These are phyloP conservation scores for Penicillium expansum DNA, from an alignment of 2,329 filamentous ascomycete genomes.

Conservation along the genomic window DNA sequence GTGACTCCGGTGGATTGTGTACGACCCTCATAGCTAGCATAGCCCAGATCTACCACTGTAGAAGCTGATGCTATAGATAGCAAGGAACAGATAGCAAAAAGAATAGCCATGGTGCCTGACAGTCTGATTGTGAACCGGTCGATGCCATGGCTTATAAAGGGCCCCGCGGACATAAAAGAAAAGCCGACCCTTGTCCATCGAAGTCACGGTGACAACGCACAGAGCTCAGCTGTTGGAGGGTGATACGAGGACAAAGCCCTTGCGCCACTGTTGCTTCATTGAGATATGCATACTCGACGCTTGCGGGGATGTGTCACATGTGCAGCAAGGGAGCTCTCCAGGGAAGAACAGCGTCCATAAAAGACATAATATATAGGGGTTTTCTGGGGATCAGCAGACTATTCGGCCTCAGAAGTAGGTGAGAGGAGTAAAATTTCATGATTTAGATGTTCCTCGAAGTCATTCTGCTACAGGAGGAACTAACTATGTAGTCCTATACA, in stretches of 20 bases:
- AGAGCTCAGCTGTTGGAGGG: not conserved
- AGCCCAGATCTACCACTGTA: conserved; percentile 59
- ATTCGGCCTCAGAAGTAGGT: not conserved
- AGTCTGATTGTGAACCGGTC: conserved; percentile 1
- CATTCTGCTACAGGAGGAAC: not conserved
- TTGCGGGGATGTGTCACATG: conserved; percentile 3
- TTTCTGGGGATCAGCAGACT: too few relatives aligned
- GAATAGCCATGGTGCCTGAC: conserved; percentile 10
- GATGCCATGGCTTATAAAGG: conserved; percentile 7
- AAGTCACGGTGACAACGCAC: not conserved
- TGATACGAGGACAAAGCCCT: not conserved
- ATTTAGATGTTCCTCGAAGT: not conserved
- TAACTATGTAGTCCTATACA: too few relatives aligned
- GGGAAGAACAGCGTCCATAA: not conserved
- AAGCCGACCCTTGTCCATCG: not conserved
- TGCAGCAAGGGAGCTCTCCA: not conserved
- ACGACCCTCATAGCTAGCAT: conserved; percentile 63
- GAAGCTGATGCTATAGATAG: conserved; percentile 22
- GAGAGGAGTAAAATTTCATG: not conserved
- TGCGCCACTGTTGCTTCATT: not conserved
- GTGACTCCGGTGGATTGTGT: conserved; percentile 57
- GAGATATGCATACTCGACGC: not conserved
- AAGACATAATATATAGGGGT: not conserved
- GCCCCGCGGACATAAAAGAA: not conserved
- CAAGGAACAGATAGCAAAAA: conserved; percentile 17